Evolutionary conservation across 495 filamentous ascomycete genomes (phyloP).

Genomic region (Xylaria intraflava): DNA sequence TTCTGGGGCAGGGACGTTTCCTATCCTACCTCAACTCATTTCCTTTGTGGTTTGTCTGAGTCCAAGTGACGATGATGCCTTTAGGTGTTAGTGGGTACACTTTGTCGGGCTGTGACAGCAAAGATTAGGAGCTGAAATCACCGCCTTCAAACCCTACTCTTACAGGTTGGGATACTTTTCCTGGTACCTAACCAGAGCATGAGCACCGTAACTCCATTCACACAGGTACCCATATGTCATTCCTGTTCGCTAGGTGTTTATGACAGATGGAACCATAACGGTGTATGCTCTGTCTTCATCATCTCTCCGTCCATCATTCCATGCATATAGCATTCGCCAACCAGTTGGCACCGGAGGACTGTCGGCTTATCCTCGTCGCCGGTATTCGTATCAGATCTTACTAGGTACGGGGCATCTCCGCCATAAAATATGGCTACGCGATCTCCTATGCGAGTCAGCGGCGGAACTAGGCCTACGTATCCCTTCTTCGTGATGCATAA

Average conservation of each 20-base stretch:
- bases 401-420: slow-evolving; percentile 9
- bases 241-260: background rate
- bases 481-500: slow-evolving; percentile 12
- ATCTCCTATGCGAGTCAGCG: slow-evolving; percentile 10
- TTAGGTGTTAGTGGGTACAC: no score
- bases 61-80: no score
- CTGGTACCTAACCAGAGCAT: background rate
- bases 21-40: no score
- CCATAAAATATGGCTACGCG: slow-evolving; percentile 9
- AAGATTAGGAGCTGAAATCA: no score
- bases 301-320: slow-evolving; percentile 26
- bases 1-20: no score
- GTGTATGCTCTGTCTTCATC: background rate
- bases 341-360: slow-evolving; percentile 5
- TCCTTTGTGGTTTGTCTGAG: no score
- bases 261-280: slow-evolving; percentile 4
- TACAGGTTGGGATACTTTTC: no score
- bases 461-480: slow-evolving; percentile 10
- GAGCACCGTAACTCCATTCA: background rate
- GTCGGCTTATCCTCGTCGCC: background rate
- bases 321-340: slow-evolving; percentile 27
- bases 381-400: background rate
- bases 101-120: no score
- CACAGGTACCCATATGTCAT: background rate
- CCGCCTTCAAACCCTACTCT: no score